These are phyloP conservation scores for Thalassiosira mediterranea DNA, from an alignment of 352 stramenopile species.

Conservation along the genomic window DNA sequence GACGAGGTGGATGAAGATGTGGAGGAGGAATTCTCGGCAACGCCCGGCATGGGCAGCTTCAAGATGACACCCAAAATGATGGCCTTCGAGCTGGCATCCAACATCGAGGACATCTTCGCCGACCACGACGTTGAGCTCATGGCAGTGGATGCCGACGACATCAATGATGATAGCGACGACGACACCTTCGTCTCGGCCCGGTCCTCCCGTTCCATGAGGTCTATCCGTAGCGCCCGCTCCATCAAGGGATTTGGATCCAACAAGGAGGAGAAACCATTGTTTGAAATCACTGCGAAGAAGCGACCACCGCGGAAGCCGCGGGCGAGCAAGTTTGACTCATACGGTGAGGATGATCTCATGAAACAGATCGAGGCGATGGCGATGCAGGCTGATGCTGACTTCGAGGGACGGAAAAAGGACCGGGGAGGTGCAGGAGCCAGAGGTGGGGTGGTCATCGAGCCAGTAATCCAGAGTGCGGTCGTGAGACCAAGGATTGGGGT, in stretches of 20 bases:
- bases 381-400: constrained; percentile 35
- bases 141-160: constrained; percentile 42
- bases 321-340: constrained; percentile 32
- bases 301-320: constrained; percentile 8
- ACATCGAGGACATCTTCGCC: constrained; percentile 54
- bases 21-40: not conserved
- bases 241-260: not conserved
- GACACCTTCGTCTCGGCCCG: constrained; percentile 50
- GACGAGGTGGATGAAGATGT: not conserved
- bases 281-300: constrained; percentile 8
- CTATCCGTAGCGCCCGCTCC: not conserved
- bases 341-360: constrained; percentile 39
- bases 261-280: constrained; percentile 2
- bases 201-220: constrained; percentile 16
- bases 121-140: constrained; percentile 48
- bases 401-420: constrained; percentile 34
- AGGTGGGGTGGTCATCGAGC: not conserved
- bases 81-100: constrained; percentile 32
- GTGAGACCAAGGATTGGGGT: not conserved
- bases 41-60: not conserved
- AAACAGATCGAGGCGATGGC: constrained; percentile 55
- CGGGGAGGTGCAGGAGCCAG: not conserved
- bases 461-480: not conserved
- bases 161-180: constrained; percentile 4
- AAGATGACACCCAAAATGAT: constrained; percentile 52